Evolutionary conservation across 768 basidiomycete species (phyloP).

Genomic region (Butyriboletus loyo): DNA sequence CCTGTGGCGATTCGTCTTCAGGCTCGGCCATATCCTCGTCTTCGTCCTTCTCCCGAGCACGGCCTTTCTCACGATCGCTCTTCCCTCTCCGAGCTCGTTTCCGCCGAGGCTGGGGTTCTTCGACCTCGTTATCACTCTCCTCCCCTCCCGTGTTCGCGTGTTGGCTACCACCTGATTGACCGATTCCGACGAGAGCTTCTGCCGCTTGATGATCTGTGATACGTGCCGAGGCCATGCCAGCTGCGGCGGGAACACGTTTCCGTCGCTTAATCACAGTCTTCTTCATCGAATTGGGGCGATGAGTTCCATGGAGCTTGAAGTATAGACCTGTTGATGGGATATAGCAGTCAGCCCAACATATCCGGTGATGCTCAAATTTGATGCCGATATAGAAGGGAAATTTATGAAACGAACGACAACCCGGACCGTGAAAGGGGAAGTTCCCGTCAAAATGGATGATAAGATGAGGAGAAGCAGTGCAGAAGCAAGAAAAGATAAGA

Average conservation of each 20-base stretch:
- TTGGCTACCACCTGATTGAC: conserved; percentile 44
- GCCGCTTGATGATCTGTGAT: conserved; percentile 87
- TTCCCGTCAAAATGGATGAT: conserved; percentile 11
- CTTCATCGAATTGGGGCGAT: conserved; percentile 98
- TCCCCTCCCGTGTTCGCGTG: conserved; percentile 36
- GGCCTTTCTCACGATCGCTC: conserved; percentile 37
- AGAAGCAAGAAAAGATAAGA: conserved; percentile 23
- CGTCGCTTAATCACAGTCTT: conserved; percentile 98
- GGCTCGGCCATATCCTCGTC: conserved; percentile 51
- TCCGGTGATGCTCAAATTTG: not conserved
- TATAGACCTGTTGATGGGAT: conserved; percentile 69
- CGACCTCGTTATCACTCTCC: conserved; percentile 40
- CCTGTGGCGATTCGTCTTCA: conserved; percentile 32
- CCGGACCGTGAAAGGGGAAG: conserved; percentile 13
- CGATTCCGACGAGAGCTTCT: conserved; percentile 83
- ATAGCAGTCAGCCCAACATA: conserved; percentile 14
- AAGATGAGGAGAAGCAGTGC: conserved; percentile 23
- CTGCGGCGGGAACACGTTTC: conserved; percentile 93
- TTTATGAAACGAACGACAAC: not conserved
- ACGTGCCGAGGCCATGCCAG: conserved; percentile 41
- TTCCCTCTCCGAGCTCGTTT: conserved; percentile 49
- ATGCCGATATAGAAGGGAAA: not conserved
- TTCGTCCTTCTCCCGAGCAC: conserved; percentile 38
- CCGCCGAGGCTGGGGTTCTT: conserved; percentile 52
- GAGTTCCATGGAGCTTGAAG: conserved; percentile 96